Percentiles rank a stretch among this genome's conserved stretches.
Conservation (phyloP, 352 stramenopile species). For the Phytophthora fragariaefolia region DNA sequence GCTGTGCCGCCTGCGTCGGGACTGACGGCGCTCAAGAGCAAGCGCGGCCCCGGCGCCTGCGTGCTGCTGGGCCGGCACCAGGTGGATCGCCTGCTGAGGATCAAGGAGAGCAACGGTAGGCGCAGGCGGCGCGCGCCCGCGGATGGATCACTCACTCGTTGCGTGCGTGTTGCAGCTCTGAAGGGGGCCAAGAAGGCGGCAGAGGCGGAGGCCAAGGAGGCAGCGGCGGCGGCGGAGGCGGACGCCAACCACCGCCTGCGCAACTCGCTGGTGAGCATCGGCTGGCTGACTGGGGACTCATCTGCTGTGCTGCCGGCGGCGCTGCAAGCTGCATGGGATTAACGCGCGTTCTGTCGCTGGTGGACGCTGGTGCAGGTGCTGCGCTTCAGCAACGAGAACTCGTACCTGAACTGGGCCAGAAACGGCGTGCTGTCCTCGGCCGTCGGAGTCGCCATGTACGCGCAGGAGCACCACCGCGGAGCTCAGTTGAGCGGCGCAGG, state of each 20-base stretch:
- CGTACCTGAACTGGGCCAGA: conserved; percentile 88
- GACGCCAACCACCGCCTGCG: conserved; percentile 41
- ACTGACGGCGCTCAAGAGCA: conserved; percentile 28
- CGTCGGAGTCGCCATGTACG: conserved; percentile 89
- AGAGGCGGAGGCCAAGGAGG: conserved; percentile 36
- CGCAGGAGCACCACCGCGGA: conserved; percentile 87
- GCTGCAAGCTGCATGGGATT: conserved; percentile 14
- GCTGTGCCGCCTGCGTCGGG: conserved; percentile 9
- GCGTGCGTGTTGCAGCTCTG: conserved; percentile 13
- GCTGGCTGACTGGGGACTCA: not conserved
- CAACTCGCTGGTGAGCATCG: conserved; percentile 40
- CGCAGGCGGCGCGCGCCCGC: not conserved
- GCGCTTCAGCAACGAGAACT: conserved; percentile 90
- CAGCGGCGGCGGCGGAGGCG: conserved; percentile 26
- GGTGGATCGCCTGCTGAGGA: conserved; percentile 34
- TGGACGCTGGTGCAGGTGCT: conserved; percentile 47
- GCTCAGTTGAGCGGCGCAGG: conserved; percentile 83
- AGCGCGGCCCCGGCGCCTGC: conserved; percentile 23
- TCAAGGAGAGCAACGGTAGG: conserved; percentile 39
- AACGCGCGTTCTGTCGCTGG: conserved; percentile 11
- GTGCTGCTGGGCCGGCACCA: conserved; percentile 37
- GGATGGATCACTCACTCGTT: conserved; percentile 1
- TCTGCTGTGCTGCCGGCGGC: conserved; percentile 12
- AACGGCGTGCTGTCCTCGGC: conserved; percentile 85
- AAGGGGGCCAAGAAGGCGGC: conserved; percentile 42